These are phyloP conservation scores for Micromonas commoda DNA, from an alignment of 139 green algal species.

Conservation along the genomic window DNA sequence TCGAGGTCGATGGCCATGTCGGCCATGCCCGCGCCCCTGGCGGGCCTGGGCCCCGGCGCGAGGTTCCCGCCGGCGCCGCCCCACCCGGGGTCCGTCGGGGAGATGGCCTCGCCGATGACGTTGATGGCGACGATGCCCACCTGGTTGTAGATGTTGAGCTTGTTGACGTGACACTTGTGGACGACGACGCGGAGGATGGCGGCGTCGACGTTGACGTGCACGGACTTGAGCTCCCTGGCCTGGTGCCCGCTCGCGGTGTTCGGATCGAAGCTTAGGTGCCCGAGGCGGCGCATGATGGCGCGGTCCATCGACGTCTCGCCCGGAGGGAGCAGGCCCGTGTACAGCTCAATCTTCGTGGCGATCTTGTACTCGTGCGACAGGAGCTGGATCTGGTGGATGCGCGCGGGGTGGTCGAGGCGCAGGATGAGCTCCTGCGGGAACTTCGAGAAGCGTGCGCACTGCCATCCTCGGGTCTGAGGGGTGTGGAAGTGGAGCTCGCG, in stretches of 20 bases:
- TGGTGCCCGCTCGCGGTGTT: slow-evolving; percentile 77
- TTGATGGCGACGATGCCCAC: slow-evolving; percentile 80
- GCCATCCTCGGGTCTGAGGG: slow-evolving; percentile 72
- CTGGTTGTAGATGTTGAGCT: slow-evolving; percentile 85
- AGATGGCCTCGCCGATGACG: slow-evolving; percentile 52
- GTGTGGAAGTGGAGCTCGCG: slow-evolving; percentile 69
- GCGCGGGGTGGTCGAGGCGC: slow-evolving; percentile 53
- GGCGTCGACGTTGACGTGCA: slow-evolving; percentile 62
- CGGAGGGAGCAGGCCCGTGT: slow-evolving; percentile 45
- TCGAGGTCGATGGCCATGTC: slow-evolving; percentile 64
- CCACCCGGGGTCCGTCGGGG: not conserved
- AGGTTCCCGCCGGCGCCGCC: not conserved
- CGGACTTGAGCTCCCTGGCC: slow-evolving; percentile 85
- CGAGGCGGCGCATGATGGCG: slow-evolving; percentile 60
- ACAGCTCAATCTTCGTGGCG: slow-evolving; percentile 70
- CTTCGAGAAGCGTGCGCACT: slow-evolving; percentile 64
- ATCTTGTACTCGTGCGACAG: slow-evolving; percentile 94
- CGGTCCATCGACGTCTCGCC: slow-evolving; percentile 20
- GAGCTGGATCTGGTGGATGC: slow-evolving; percentile 82
- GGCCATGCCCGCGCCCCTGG: slow-evolving; percentile 39
- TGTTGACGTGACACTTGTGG: slow-evolving; percentile 78
- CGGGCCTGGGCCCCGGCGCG: not conserved
- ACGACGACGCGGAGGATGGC: slow-evolving; percentile 60
- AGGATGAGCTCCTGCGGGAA: slow-evolving; percentile 79
- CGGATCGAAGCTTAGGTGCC: slow-evolving; percentile 77